A percentile compares a stretch with the other conserved stretches of the same genome.
These are phyloP conservation scores for Jaenimonas drosophilae DNA, from an alignment of 208 protist species.

Conservation along the genomic window DNA sequence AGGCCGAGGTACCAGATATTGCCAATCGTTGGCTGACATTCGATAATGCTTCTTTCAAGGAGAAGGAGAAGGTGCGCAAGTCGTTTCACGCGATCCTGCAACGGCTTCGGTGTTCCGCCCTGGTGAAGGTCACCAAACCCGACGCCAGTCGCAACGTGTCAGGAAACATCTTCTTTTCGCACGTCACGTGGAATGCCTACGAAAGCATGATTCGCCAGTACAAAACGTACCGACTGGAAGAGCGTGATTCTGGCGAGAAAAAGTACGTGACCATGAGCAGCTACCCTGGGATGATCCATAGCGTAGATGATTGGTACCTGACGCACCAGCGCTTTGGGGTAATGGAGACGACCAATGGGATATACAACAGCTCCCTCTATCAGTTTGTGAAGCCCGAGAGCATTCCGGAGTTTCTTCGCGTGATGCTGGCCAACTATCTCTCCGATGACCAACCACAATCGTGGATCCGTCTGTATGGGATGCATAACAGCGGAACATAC, in stretches of 20 bases:
- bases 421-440: slow-evolving; percentile 55
- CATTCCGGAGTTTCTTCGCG: slow-evolving; percentile 51
- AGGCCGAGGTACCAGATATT: slow-evolving; percentile 24
- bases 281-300: slow-evolving; percentile 63
- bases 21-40: too few relatives aligned
- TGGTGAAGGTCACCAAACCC: slow-evolving; percentile 63
- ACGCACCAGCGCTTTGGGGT: too few relatives aligned
- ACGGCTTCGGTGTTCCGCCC: slow-evolving; percentile 43
- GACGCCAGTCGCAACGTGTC: too few relatives aligned
- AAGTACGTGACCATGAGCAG: slow-evolving; percentile 46
- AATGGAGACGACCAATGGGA: slow-evolving; percentile 63
- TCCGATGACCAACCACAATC: slow-evolving; percentile 17
- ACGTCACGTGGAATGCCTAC: slow-evolving; percentile 35
- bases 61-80: too few relatives aligned
- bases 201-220: slow-evolving; percentile 47
- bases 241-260: neutral
- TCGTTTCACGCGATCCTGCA: slow-evolving; percentile 7
- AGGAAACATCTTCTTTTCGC: slow-evolving; percentile 48
- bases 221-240: slow-evolving; percentile 37
- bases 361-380: too few relatives aligned
- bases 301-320: slow-evolving; percentile 89
- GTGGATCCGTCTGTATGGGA: slow-evolving; percentile 56
- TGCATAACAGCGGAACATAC: slow-evolving; percentile 87
- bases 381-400: slow-evolving; percentile 17
- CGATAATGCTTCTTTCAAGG: too few relatives aligned